phyloP scores from a whole-genome alignment of 2,329 filamentous ascomycete species.

The Thyridium curvatum region DNA sequence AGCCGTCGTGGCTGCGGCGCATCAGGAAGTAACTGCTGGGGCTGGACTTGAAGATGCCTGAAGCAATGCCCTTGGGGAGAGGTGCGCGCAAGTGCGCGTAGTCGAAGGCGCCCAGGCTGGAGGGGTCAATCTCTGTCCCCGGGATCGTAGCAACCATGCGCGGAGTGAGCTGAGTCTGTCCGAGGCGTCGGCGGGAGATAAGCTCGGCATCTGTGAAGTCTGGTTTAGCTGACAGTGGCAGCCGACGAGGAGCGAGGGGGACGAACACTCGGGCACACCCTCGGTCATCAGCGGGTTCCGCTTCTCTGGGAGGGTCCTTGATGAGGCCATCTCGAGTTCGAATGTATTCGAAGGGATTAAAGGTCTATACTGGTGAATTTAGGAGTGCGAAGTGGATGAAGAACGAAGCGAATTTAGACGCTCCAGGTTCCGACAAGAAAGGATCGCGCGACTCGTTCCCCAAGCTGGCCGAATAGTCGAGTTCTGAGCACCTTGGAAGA shows the following conservation, averaged over 20 bases:
- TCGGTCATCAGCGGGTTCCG: conserved; percentile 49
- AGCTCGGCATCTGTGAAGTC: conserved; percentile 61
- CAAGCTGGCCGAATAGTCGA: no score
- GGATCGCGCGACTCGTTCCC: no score
- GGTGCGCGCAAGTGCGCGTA: conserved; percentile 94
- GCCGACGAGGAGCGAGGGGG: neutral
- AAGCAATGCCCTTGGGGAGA: conserved; percentile 82
- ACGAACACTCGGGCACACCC: conserved; percentile 44
- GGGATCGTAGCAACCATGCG: conserved; percentile 70
- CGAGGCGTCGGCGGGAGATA: conserved; percentile 77
- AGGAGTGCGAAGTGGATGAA: neutral
- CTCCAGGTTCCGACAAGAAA: neutral
- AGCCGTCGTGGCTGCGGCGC: conserved; percentile 81
- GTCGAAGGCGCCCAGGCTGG: conserved; percentile 79
- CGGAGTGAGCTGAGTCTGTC: conserved; percentile 83
- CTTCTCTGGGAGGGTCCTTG: conserved; percentile 31
- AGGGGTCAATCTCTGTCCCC: conserved; percentile 63
- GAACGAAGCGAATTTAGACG: neutral
- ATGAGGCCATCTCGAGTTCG: conserved; percentile 13
- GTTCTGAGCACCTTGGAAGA: no score
- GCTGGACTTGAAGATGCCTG: conserved; percentile 84
- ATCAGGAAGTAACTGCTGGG: conserved; percentile 97
- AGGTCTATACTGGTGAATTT: neutral
- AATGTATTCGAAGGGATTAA: no score
- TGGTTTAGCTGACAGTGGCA: neutral